Conservation (phyloP, 257 asterid genomes). For the Dorcoceras hygrometricum region DNA sequence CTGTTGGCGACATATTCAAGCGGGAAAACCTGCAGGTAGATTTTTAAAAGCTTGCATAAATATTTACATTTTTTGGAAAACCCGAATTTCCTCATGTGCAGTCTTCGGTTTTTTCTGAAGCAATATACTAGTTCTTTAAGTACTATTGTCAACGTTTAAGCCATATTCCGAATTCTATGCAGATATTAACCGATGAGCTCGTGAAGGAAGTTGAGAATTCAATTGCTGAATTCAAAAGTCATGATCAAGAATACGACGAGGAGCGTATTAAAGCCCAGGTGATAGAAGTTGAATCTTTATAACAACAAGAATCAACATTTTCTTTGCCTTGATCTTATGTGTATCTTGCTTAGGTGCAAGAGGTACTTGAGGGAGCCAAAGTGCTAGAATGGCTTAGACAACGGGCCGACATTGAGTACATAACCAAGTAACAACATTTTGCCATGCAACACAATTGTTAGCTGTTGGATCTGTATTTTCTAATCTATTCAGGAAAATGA, state of each 20-base stretch:
- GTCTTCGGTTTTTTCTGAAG: not conserved
- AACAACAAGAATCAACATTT: not conserved
- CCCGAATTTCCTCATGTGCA: conserved; percentile 8
- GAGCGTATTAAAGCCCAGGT: conserved; percentile 85
- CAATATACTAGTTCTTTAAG: not conserved
- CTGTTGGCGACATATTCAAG: conserved; percentile 90
- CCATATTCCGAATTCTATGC: conserved; percentile 27
- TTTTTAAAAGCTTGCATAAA: not conserved
- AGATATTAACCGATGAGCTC: conserved; percentile 79
- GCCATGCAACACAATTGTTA: not conserved
- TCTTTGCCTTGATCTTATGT: not conserved
- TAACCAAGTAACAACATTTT: conserved; percentile 36
- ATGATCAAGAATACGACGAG: conserved; percentile 86
- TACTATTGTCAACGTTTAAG: not conserved
- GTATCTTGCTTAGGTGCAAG: conserved; percentile 66
- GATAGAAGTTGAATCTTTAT: conserved; percentile 3
- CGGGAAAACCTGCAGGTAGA: conserved; percentile 88
- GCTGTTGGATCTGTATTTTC: not conserved
- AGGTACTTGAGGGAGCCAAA: conserved; percentile 91
- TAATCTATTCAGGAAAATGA: not conserved
- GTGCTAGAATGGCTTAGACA: conserved; percentile 93
- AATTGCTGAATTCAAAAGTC: conserved; percentile 62
- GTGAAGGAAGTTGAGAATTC: conserved; percentile 85
- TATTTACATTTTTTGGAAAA: too few relatives aligned
- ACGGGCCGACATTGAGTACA: conserved; percentile 66